Base-by-base conservation (phyloP, 2,329 filamentous ascomycete species). In the Fusarium sp. region DNA sequence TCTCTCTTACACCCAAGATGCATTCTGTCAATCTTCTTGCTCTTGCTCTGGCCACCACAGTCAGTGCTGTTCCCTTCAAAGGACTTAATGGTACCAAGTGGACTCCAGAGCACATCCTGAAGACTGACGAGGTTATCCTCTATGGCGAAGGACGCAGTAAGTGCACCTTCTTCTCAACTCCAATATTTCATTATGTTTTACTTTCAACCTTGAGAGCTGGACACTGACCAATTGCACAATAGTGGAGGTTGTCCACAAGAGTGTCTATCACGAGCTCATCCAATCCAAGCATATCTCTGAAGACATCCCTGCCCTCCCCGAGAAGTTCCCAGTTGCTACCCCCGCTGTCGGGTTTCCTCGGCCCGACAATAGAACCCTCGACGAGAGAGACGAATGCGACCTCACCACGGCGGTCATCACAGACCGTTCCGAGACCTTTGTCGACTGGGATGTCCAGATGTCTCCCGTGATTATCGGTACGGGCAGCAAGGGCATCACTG, bases 401-500 rank as follows among this genome's bases (percentile, higher is more conserved):
- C 6, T 5, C 3, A 67, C 63, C 4, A 49, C 32, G 1, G 23
- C 62, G 0, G 49, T 52, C 46, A 22, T 67, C 3, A 65, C 59
- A 1, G 64, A 68, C 17, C 10, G 15, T 17, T 7, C 19, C 0
- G 1, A 68, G 23, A 62, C 53, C 4, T 68, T 68, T 33, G 58
- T 68, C 23, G 64, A 67, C 41, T 67, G 65, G 65, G 65, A 67
- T 35, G 54, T 67, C 15, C 63, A 67, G 4, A 67, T 67, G 65
- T 67, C 65, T 7, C 65, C 63, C 15, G 64, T 67, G 0, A 48
- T 67, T 22, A 59, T 63, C 11, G 65, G 52, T 6, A 52, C 47
- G 4, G 65, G 65, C 25, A 25, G 43, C 7, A 44, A 43, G 20
- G 52, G 53, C 1, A 58, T 68, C 8, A 33, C n/a, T 1, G 56